Conservation (phyloP, 2,329 filamentous ascomycete species). For the Chrysoporthe deuterocubensis region DNA sequence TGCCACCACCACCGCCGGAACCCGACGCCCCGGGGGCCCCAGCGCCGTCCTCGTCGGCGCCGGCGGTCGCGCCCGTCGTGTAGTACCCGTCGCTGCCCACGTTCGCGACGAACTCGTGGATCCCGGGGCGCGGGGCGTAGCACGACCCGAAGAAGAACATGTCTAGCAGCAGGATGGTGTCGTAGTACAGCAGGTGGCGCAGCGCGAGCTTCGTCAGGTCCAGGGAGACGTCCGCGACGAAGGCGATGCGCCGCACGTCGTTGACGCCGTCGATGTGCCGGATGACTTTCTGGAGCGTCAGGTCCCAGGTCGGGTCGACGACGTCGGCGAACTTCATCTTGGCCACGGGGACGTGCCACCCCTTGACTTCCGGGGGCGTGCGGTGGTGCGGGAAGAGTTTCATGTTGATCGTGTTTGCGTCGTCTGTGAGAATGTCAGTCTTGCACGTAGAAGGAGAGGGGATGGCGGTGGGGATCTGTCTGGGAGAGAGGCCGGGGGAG, state of each 20-base stretch:
- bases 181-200: constrained; percentile 90
- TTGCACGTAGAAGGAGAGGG: background rate
- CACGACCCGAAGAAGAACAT: constrained; percentile 94
- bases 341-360: constrained; percentile 88
- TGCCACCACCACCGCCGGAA: background rate
- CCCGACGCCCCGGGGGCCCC: constrained; percentile 58
- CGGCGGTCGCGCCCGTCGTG: constrained; percentile 15
- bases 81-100: constrained; percentile 28
- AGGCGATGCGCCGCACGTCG: constrained; percentile 84
- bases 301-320: constrained; percentile 71
- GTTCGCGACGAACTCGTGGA: constrained; percentile 80
- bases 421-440: constrained; percentile 58
- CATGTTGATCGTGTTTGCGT: constrained; percentile 93
- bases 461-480: background rate
- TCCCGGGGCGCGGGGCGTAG: constrained; percentile 80
- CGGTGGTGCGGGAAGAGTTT: constrained; percentile 88
- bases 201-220: constrained; percentile 85
- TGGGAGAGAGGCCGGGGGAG: background rate
- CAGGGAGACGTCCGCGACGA: constrained; percentile 82
- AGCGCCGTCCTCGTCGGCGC: constrained; percentile 13
- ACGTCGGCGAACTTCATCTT: constrained; percentile 68
- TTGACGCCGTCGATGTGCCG: constrained; percentile 89
- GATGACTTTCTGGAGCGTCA: constrained; percentile 79
- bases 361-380: constrained; percentile 75
- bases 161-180: constrained; percentile 86